These are phyloP conservation scores for Stevia rebaudiana DNA, from an alignment of 140 eudicot species.

Conservation along the genomic window DNA sequence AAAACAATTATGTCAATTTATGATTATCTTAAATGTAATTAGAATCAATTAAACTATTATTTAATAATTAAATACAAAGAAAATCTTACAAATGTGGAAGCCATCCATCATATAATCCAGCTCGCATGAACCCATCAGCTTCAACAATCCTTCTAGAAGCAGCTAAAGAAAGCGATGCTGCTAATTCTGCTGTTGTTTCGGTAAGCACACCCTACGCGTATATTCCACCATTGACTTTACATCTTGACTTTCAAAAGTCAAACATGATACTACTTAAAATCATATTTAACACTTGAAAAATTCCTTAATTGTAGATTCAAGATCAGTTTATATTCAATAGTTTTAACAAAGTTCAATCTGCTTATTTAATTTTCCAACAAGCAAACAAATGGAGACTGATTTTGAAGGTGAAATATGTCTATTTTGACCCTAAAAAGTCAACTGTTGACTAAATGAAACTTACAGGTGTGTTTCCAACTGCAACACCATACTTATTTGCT, in stretches of 20 bases:
- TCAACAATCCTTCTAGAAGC: slow-evolving; percentile 96
- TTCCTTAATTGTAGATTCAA: neutral
- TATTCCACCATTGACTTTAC: neutral
- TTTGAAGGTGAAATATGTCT: neutral
- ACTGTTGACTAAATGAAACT: slow-evolving; percentile 18
- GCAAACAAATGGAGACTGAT: neutral
- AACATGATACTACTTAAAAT: neutral
- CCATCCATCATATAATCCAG: slow-evolving; percentile 98
- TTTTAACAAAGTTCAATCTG: neutral
- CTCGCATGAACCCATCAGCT: slow-evolving; percentile 99
- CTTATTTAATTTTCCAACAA: neutral
- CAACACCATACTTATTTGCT: slow-evolving; percentile 89
- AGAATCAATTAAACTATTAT: neutral
- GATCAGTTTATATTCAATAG: neutral
- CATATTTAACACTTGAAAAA: neutral
- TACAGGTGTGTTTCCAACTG: slow-evolving; percentile 98
- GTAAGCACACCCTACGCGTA: slow-evolving; percentile 79
- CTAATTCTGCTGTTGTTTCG: slow-evolving; percentile 97
- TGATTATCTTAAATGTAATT: neutral
- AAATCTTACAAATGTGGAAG: slow-evolving; percentile 87
- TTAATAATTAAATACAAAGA: too few species aligned
- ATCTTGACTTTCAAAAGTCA: slow-evolving; percentile 7
- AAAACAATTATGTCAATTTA: neutral
- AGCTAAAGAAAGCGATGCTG: slow-evolving; percentile 93
- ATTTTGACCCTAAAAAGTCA: slow-evolving; percentile 9